Evolutionary conservation across 768 basidiomycete genomes (phyloP), one percentile per base, ranked within the genome.

Genomic region (Tricholoma hemisulphureum): DNA sequence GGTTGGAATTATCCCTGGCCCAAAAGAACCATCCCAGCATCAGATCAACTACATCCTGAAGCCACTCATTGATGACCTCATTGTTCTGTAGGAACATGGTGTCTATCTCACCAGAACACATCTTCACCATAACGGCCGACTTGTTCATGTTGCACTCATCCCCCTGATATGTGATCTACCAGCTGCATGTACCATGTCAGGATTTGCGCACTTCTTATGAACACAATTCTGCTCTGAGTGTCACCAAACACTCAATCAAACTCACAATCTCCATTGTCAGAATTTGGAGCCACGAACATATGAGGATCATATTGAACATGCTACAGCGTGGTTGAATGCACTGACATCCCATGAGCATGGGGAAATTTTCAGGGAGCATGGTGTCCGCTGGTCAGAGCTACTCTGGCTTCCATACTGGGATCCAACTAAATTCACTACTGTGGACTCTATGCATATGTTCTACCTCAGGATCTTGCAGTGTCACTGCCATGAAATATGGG

Each of bases 1-100:
- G 2, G 67, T 58, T 3, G 77, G 71, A 0, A 61, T 80, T 53
- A 74, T 79, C 24, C 76, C 77, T 4, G 76, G 79, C 0, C 80
- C 78, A 0, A 59, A 68, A 0, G 69, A 75, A 45, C 77, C 79
- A 1, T 63, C 62, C 1, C 51, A 69, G 0, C 45, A 67, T 0
- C 61, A 73, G 32, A 62, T 78, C 10, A 78, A 80, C 37, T 73
- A 77, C 41, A 61, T 76, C 26, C 61, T 82, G 3, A 14, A 28
- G 0, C 75, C 72, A 1, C 67, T 80, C 10, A 66, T 80, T 4
- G 67, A 75, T 41, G 69, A 76, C 14, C 63, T 80, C 0, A 46
- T 72, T 1, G 26, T 50, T 0, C 62, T 75, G 10, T 82, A 75
- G 73, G 2, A 62, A 11, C 26, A 56, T n/a, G 75, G 77, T 6